Percentiles rank a stretch among this genome's conserved stretches.
Evolutionary conservation across 106 monocot species (phyloP).

Genomic region (Acanthochlamys bracteata): DNA sequence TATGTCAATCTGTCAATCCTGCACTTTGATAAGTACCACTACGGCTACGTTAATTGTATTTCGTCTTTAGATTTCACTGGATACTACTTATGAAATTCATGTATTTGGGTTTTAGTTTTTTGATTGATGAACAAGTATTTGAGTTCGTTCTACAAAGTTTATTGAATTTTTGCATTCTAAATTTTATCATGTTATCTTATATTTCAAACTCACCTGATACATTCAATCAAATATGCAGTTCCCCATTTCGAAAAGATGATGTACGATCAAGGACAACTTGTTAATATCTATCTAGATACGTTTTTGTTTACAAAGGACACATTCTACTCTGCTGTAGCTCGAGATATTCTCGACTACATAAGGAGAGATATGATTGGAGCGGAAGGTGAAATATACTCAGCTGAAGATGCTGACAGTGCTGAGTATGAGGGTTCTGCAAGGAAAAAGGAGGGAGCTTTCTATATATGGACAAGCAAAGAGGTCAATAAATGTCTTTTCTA

Average conservation of each 20-base stretch:
- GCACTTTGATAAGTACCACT: too few species aligned
- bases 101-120: too few species aligned
- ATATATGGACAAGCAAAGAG: constrained; percentile 89
- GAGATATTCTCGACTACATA: constrained; percentile 88
- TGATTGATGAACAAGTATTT: too few species aligned
- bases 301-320: constrained; percentile 58
- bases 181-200: too few species aligned
- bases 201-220: background rate
- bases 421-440: constrained; percentile 53
- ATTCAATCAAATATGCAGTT: constrained; percentile 37
- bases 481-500: constrained; percentile 16
- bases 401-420: constrained; percentile 97
- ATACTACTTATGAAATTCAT: too few species aligned
- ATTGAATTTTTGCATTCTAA: too few species aligned
- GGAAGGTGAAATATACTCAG: constrained; percentile 83
- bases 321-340: constrained; percentile 55
- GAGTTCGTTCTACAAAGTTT: too few species aligned
- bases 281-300: constrained; percentile 68
- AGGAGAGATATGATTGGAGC: constrained; percentile 83
- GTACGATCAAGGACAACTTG: constrained; percentile 92
- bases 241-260: constrained; percentile 99
- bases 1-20: too few species aligned
- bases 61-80: too few species aligned
- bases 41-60: too few species aligned
- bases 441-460: constrained; percentile 96